Percentiles rank a stretch among this genome's conserved stretches.
phyloP scores from a whole-genome alignment of 305 asterid species.

The Rubia balearica region DNA sequence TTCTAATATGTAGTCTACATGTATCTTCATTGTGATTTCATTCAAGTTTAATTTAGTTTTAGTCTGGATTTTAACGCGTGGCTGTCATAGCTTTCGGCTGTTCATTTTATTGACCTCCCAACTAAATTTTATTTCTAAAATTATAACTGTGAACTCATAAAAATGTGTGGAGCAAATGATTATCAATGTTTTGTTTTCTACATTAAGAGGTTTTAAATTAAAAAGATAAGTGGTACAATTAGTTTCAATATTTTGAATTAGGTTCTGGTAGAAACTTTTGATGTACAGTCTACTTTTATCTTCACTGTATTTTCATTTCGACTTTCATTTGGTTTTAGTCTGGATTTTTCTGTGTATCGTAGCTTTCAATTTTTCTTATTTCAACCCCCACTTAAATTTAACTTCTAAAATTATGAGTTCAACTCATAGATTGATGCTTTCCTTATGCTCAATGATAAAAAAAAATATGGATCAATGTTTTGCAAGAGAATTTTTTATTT shows the following conservation, averaged over 20 bases:
- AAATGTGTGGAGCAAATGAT: not conserved
- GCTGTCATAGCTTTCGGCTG: not conserved
- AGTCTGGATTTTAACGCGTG: not conserved
- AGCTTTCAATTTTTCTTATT: not conserved
- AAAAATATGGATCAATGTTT: no score
- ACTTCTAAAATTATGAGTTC: slow-evolving; percentile 1
- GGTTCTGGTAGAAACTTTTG: not conserved
- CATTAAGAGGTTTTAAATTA: not conserved
- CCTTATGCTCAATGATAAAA: no score
- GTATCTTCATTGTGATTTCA: not conserved
- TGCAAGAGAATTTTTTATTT: no score
- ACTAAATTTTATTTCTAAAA: no score
- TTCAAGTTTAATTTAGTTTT: not conserved
- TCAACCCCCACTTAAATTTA: not conserved
- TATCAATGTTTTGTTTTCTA: not conserved
- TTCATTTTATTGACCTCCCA: not conserved
- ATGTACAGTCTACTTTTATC: no score
- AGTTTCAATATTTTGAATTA: not conserved
- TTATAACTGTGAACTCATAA: slow-evolving; percentile 14
- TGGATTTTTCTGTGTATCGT: not conserved
- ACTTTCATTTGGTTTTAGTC: not conserved
- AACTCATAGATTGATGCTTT: slow-evolving; percentile 21
- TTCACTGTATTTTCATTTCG: not conserved
- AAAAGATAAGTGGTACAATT: not conserved
- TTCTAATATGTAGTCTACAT: no score